A percentile compares a stretch with the other conserved stretches of the same genome.
phyloP scores from a whole-genome alignment of 225 moss, liverwort and hornwort genomes.

The Asterella californica region DNA sequence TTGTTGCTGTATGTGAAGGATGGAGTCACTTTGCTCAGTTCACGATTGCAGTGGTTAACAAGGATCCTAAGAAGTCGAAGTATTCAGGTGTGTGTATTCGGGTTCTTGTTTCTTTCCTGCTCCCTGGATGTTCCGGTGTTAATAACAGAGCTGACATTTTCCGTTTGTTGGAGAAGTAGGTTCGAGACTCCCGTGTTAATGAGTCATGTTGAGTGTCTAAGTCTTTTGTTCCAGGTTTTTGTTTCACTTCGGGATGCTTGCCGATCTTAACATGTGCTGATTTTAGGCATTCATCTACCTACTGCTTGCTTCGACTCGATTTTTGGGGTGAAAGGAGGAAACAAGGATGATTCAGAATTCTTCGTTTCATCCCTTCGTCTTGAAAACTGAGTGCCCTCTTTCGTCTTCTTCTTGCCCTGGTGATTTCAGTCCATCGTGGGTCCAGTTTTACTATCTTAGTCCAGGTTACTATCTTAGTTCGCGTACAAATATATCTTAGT shows the following conservation, averaged over 20 bases:
- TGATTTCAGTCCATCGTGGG: no score
- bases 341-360: not conserved
- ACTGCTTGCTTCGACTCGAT: not conserved
- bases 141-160: not conserved
- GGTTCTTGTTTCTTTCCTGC: not conserved
- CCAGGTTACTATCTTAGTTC: no score
- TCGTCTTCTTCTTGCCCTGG: no score
- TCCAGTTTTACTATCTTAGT: no score
- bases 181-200: not conserved
- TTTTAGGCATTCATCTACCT: not conserved
- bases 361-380: not conserved
- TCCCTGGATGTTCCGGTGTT: not conserved
- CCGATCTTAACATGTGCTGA: not conserved
- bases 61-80: conserved; percentile 99
- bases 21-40: conserved; percentile 99
- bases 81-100: conserved; percentile 64
- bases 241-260: not conserved
- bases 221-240: no score
- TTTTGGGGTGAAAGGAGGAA: not conserved
- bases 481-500: no score
- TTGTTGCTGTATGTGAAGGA: conserved; percentile 47
- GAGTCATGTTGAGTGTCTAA: not conserved
- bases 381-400: not conserved
- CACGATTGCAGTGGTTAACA: conserved; percentile 98
- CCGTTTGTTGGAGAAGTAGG: not conserved